These are phyloP conservation scores for Fusarium globosum DNA, from an alignment of 2,329 filamentous ascomycete genomes.

Conservation along the genomic window DNA sequence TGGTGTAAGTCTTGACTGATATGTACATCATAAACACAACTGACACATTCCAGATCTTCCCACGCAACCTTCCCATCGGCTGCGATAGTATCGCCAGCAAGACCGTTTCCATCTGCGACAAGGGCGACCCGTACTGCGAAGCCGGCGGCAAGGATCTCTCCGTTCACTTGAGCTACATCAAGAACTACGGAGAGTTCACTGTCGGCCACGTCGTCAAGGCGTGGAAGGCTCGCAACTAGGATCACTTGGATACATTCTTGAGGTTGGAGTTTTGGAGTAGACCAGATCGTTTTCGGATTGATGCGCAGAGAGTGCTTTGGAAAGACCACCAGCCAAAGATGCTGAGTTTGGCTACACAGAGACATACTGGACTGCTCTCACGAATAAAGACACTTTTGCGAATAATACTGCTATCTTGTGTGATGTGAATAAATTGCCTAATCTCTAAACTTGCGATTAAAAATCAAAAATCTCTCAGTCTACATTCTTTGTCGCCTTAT, in stretches of 20 bases:
- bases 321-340: neutral
- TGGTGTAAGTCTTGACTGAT: slow-evolving; percentile 14
- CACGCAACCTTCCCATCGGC: slow-evolving; percentile 12
- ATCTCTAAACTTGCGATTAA: neutral
- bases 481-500: neutral
- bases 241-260: neutral
- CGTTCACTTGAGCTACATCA: slow-evolving; percentile 32
- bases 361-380: neutral
- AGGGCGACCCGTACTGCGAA: slow-evolving; percentile 30
- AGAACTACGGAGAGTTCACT: slow-evolving; percentile 37
- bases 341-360: neutral
- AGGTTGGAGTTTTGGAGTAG: neutral
- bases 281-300: neutral
- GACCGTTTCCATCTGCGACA: slow-evolving; percentile 34
- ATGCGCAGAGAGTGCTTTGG: neutral
- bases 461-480: neutral
- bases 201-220: slow-evolving; percentile 45
- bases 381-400: neutral
- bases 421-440: neutral
- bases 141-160: slow-evolving; percentile 19
- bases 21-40: rapidly evolving
- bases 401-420: too few species aligned
- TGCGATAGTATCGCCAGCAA: slow-evolving; percentile 19
- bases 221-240: slow-evolving; percentile 9
- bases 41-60: slow-evolving; percentile 27